These are phyloP conservation scores for Lophiostoma macrostomum DNA, from an alignment of 495 filamentous ascomycete species.

Conservation along the genomic window DNA sequence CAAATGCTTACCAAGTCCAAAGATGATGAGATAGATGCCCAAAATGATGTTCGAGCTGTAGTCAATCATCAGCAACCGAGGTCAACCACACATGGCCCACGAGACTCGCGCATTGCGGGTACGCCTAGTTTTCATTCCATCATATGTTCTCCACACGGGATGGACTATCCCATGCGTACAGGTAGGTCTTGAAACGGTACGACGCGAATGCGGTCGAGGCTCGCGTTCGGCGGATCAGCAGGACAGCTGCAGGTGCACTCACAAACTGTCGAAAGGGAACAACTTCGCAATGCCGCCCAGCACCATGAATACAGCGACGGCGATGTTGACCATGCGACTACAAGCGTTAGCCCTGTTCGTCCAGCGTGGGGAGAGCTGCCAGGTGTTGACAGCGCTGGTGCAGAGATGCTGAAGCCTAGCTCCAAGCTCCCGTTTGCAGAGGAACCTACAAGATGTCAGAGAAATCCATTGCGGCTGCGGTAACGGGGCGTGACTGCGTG, in stretches of 20 bases:
- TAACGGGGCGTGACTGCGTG: no score
- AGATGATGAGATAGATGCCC: constrained; percentile 82
- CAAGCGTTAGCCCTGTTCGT: constrained; percentile 30
- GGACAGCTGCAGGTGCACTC: constrained; percentile 36
- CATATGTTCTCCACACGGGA: background rate
- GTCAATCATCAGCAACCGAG: background rate
- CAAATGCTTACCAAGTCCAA: constrained; percentile 76
- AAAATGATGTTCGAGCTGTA: constrained; percentile 67
- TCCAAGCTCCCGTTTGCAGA: constrained; percentile 5
- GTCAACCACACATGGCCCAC: background rate
- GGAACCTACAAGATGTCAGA: constrained; percentile 45
- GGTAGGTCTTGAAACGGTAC: background rate
- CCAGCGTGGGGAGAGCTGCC: background rate
- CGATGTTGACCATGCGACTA: constrained; percentile 93
- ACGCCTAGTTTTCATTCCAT: background rate
- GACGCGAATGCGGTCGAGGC: background rate
- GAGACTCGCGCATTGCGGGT: background rate
- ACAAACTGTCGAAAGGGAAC: constrained; percentile 59
- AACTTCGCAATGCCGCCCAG: constrained; percentile 89
- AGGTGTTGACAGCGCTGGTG: background rate
- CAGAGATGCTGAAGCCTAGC: constrained; percentile 1
- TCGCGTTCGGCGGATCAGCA: background rate
- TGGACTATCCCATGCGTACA: background rate
- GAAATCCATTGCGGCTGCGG: constrained; percentile 43
- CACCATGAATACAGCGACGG: constrained; percentile 81